Percentiles rank a stretch among this genome's conserved stretches.
Evolutionary conservation across 352 stramenopile species (phyloP).

Genomic region (Pythium aquatile): DNA sequence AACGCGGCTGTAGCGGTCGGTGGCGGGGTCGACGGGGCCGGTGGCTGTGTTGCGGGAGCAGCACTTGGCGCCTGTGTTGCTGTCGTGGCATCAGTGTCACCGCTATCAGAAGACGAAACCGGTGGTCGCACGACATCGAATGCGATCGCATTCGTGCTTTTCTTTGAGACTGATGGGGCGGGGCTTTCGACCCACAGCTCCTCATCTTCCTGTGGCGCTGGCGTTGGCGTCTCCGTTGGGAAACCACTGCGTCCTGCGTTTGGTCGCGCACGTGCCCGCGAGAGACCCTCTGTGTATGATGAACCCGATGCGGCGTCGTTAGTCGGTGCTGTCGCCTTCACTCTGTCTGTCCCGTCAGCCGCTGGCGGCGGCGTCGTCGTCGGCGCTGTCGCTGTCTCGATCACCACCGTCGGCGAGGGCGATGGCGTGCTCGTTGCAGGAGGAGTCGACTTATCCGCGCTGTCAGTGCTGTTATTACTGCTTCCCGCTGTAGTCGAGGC

Average conservation of each 20-base stretch:
- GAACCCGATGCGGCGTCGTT: not conserved
- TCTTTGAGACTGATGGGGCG: not conserved
- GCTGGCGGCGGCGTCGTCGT: not conserved
- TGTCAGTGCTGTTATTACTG: not conserved
- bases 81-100: not conserved
- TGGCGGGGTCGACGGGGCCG: not conserved
- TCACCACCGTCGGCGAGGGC: not conserved
- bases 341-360: not conserved
- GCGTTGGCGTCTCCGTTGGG: not conserved
- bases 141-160: conserved; percentile 17
- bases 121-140: conserved; percentile 6
- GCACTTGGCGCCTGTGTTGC: not conserved
- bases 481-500: not conserved
- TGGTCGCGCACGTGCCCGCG: not conserved
- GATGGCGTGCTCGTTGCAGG: not conserved
- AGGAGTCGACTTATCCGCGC: not conserved
- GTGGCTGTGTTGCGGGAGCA: not conserved
- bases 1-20: not conserved
- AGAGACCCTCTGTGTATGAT: not conserved
- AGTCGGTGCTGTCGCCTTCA: not conserved
- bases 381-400: not conserved
- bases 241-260: not conserved
- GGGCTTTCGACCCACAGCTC: not conserved
- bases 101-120: not conserved
- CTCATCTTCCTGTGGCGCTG: not conserved